phyloP scores from a whole-genome alignment of 2,329 filamentous ascomycete species.

The Chalaropsis thielavioides region DNA sequence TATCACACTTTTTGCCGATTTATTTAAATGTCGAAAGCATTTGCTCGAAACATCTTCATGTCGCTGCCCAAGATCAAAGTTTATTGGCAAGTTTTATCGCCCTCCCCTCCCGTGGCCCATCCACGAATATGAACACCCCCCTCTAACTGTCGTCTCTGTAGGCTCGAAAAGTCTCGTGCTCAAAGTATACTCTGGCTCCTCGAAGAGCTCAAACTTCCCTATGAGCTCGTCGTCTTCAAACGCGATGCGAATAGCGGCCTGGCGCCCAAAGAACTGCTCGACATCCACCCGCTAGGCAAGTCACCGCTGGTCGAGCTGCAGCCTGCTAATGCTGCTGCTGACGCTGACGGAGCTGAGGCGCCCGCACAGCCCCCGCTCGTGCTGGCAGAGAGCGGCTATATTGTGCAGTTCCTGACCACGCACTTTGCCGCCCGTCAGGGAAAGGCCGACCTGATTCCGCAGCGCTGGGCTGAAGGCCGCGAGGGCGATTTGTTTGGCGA shows the following conservation, averaged over 20 bases:
- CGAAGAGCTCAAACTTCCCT: slow-evolving; percentile 65
- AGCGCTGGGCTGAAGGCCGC: slow-evolving; percentile 41
- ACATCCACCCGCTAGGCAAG: slow-evolving; percentile 75
- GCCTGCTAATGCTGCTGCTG: slow-evolving; percentile 20
- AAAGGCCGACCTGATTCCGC: slow-evolving; percentile 33
- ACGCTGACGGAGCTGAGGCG: too few species aligned
- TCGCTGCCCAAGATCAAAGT: slow-evolving; percentile 37
- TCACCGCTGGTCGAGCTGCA: slow-evolving; percentile 61
- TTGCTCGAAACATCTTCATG: slow-evolving; percentile 8
- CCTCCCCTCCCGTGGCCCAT: neutral
- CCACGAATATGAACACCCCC: neutral
- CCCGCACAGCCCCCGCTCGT: slow-evolving; percentile 34
- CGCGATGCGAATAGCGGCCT: slow-evolving; percentile 45
- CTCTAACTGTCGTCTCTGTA: slow-evolving; percentile 25
- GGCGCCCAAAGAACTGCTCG: slow-evolving; percentile 62
- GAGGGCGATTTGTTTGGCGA: slow-evolving; percentile 44
- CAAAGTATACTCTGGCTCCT: slow-evolving; percentile 77
- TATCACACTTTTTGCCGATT: neutral
- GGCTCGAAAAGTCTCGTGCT: slow-evolving; percentile 70
- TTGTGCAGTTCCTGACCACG: slow-evolving; percentile 69
- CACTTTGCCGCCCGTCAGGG: slow-evolving; percentile 29
- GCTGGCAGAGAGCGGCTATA: slow-evolving; percentile 68
- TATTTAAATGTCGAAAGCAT: slow-evolving; percentile 2
- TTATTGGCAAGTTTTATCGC: slow-evolving; percentile 15
- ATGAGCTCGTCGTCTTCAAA: slow-evolving; percentile 68